A percentile compares a stretch with the other conserved stretches of the same genome.
Conservation (phyloP, 129 eudicot genomes). For the Mikania micrantha region DNA sequence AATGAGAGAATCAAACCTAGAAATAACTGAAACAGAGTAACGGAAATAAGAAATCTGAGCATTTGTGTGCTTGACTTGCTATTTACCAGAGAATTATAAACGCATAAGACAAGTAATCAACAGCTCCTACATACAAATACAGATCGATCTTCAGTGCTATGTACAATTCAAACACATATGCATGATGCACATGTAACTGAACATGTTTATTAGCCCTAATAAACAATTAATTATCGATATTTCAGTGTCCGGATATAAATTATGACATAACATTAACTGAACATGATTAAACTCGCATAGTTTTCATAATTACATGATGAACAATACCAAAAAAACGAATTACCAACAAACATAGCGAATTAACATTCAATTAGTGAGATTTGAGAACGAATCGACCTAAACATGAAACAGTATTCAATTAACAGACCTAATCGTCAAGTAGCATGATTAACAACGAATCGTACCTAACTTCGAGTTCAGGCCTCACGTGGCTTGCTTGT, state of each 20-base stretch:
- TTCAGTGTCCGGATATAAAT: no score
- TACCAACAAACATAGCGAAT: not conserved
- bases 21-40: not conserved
- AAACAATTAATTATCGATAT: not conserved
- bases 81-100: not conserved
- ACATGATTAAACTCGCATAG: not conserved
- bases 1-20: no score
- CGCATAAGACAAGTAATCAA: not conserved
- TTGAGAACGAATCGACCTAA: not conserved
- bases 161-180: not conserved
- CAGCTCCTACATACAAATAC: slow-evolving; percentile 1
- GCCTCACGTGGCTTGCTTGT: slow-evolving; percentile 2
- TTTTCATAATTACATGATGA: not conserved
- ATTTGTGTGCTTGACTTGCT: not conserved
- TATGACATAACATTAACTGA: no score
- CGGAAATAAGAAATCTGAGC: not conserved
- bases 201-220: not conserved
- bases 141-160: not conserved
- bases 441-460: not conserved
- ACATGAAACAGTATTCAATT: not conserved
- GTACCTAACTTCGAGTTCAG: not conserved
- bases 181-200: not conserved
- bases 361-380: not conserved
- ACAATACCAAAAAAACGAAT: not conserved
- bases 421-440: not conserved